Base-by-base conservation (phyloP, 169 alveolate species). In the Plasmodium berghei region DNA sequence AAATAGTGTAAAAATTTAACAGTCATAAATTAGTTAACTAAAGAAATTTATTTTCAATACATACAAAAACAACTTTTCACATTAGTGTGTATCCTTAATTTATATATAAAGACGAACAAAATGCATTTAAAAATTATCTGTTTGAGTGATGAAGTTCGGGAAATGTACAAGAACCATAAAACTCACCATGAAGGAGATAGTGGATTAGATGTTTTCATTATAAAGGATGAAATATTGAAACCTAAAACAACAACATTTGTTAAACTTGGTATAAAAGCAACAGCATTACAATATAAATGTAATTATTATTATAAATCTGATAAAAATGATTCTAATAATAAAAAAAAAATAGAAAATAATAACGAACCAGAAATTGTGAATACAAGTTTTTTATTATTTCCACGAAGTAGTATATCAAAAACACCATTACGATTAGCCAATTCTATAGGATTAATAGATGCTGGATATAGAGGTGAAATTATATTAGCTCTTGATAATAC, bases 381-480 rank as follows among this genome's bases (percentile, higher is more conserved):
- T 22, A 87, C 92, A 1, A 95, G 95, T 34, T 96, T 95, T 96
- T 89, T 96, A 40, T 62, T 96, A 40, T 71, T 96, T 75, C 97
- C 98, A 5, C 93, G 98, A 34, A 93, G 97, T 69, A 93, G 97
- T 73, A 96, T 96, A 66, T 92, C 97, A 22, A 96, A 96, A 86
- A 95, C 98, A 9, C 98, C 98, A 0, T 89, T 96, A 20, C 73
- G 98, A 63, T 93, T 96, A 20, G 94, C 97, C 40, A 96, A 96
- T 74, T 95, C 98, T 92, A 97, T 96, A 24, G 98, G 98, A 6
- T 77, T 96, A 52, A 96, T 96, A 49, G 98, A 96, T 87, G 96
- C 98, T 67, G 98, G 97, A 9, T 96, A 96, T 71, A 92, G 98
- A 62, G 98, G 98, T 6, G 98, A 96, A 87, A 48, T 96, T 18